Evolutionary conservation across 2,329 filamentous ascomycete species (phyloP), one percentile per base, ranked within the genome.

Genomic region (Diaporthe sp.): DNA sequence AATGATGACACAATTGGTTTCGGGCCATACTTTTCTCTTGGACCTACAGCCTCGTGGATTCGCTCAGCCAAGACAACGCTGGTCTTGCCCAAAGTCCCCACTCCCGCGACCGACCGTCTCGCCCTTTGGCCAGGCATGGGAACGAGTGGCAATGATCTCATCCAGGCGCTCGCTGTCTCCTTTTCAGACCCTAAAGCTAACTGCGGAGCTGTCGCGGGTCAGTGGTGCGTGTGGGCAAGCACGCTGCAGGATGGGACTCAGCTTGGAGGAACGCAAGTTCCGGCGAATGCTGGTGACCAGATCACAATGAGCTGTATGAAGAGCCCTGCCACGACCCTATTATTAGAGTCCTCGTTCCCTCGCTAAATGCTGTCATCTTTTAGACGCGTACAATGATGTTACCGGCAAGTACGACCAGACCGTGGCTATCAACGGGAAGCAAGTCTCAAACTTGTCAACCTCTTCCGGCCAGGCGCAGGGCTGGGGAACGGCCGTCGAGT

Each of bases 51-150:
- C 15, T 67, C 72, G 7, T 73, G 61, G 42, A 73, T 73, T 47
- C 72, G 72, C 13, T 51, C 58, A 13, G 58, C 72, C 34, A 73
- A 65, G 17, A 67, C 72, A 7, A 73, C 72, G 10, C 60, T 73
- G 42, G 72, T 73, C 8, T 53, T 73, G 20, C 72, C 72, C 28
- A 49, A 44, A 7, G 60, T 65, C 42, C 71, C 49, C 13, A 65
- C 22, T 9, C 31, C 51, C 25, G 37, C 37, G 22, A 55, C 47
- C 4, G 58, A 55, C 9, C 49, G 49, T 28, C 31, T 68, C 5
- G 61, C 72, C 17, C 44, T 73, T 22, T 73, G 72, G 72, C 58
- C 61, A 8, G 72, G 72, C 15, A 73, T 73, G 72, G 58, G 58
- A 7, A 73, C 72, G 6, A 67, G 58, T 22, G 63, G 63, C n/a